Evolutionary conservation across 257 asterid species (phyloP), one percentile per base, ranked within the genome.

Genomic region (Capsicum rhomboideum): DNA sequence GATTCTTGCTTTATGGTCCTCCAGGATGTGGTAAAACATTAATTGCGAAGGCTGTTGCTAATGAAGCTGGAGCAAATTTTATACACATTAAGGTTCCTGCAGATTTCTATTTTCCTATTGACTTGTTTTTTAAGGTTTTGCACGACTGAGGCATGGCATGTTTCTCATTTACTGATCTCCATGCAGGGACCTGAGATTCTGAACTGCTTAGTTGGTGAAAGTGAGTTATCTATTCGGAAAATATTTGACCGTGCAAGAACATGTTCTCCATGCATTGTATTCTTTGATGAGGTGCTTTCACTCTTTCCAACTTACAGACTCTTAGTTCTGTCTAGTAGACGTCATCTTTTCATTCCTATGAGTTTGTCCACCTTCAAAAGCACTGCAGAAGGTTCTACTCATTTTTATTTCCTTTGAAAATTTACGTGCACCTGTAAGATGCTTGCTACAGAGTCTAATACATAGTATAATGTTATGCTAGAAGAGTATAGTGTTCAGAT

Each of bases 101-200:
- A 31, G 3, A 31, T 31, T 31, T 31, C 37, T 31, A 3, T 31
- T 31, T 31, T 31, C 37, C 37, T 31, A 31, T 31, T 31, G 37
- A 31, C 37, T 31, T 31, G 2, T 31, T 31, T 31, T 31, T 3
- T 31, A 31, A 31, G 37, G 37, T 31, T 31, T 84, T 80, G 82
- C 46, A 12, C 40, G 75, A 52, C n/a, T 88, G 29, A 10, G 50
- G 55, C 72, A 11, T 20, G 18, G 40, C 29, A 55, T 61, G 31
- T 61, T 18, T 82, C 67, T 84, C 21, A 31, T 53, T 75, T 56
- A 55, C 46, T 84, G 52, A 79, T 85, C 26, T 86, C 37, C 82
- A 29, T 84, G 40, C 77, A 95, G 99, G 99, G 99, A 40, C 99
- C 98, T 26, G 97, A 93, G 83, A 93, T 94, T 85, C 90, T 96